Conservation (phyloP, 371 early-diverging fungal genomes). For the Mortierella polycephala region DNA sequence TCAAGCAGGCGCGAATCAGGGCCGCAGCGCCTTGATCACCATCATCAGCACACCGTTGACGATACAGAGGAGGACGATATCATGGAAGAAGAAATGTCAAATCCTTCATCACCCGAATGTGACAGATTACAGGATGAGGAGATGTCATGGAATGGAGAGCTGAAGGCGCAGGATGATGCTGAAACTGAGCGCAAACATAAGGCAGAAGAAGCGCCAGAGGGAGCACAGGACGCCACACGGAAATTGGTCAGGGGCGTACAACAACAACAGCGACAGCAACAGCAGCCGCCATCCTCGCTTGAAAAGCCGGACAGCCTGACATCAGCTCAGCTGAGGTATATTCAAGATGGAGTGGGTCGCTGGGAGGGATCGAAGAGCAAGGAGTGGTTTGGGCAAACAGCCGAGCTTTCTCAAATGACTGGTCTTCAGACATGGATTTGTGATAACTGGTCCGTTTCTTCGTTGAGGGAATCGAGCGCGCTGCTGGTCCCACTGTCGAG, state of each 20-base stretch:
- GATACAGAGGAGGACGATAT: conserved; percentile 49
- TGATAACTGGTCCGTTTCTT: conserved; percentile 16
- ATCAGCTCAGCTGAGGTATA: conserved; percentile 14
- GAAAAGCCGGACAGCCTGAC: conserved; percentile 3
- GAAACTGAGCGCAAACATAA: conserved; percentile 29
- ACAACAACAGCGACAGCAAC: too few species aligned
- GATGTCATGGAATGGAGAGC: conserved; percentile 37
- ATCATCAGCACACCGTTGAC: conserved; percentile 8
- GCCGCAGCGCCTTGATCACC: not conserved
- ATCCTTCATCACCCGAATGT: conserved; percentile 43
- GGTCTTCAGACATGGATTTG: conserved; percentile 38
- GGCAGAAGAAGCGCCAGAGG: conserved; percentile 9
- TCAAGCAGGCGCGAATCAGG: not conserved
- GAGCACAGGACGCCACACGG: not conserved
- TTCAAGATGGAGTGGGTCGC: conserved; percentile 8
- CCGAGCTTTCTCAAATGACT: conserved; percentile 14
- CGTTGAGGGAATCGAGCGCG: conserved; percentile 13
- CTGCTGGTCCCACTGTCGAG: not conserved
- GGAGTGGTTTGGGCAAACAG: conserved; percentile 12
- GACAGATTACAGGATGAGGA: conserved; percentile 23
- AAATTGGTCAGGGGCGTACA: conserved; percentile 11
- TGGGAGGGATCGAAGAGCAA: conserved; percentile 27
- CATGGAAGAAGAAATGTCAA: conserved; percentile 47
- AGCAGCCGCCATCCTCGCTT: not conserved
- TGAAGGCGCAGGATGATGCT: conserved; percentile 1